phyloP scores from a whole-genome alignment of 139 green algal species.

The Eudorina sp. region DNA sequence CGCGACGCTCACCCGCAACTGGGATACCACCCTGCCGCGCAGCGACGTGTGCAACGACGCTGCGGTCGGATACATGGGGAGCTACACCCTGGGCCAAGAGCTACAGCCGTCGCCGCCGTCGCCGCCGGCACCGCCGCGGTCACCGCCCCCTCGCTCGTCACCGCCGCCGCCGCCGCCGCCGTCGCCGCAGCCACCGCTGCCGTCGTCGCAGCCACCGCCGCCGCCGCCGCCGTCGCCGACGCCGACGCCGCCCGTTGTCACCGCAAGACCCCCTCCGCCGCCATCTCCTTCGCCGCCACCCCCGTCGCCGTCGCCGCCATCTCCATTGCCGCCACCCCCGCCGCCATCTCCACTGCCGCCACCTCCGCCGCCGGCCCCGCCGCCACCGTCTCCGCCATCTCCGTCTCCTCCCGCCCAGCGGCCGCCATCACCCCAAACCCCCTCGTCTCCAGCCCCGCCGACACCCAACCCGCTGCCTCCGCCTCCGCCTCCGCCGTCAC shows the following conservation, averaged over 20 bases:
- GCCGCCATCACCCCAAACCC: neutral
- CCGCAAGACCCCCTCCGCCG: neutral
- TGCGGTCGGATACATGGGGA: neutral
- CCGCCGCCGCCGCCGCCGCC: neutral
- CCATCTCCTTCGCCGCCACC: neutral
- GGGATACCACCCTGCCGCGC: neutral
- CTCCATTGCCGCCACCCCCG: neutral
- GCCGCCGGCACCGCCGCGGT: neutral
- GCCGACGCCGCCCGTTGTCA: neutral
- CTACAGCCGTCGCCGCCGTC: neutral
- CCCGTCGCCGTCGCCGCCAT: neutral
- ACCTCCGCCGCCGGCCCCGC: neutral
- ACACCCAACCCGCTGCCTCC: neutral
- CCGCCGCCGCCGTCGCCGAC: neutral
- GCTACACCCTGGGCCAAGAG: neutral
- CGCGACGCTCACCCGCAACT: neutral
- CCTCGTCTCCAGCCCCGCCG: neutral
- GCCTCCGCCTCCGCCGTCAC: neutral
- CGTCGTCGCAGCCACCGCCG: neutral
- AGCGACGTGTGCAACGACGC: neutral
- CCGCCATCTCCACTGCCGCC: neutral
- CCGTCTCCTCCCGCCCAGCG: neutral
- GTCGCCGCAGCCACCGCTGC: neutral
- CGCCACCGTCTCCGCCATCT: neutral
- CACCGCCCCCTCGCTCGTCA: neutral